Evolutionary conservation across 495 filamentous ascomycete species (phyloP).

Genomic region (Hypomontagnella submonticulosa): DNA sequence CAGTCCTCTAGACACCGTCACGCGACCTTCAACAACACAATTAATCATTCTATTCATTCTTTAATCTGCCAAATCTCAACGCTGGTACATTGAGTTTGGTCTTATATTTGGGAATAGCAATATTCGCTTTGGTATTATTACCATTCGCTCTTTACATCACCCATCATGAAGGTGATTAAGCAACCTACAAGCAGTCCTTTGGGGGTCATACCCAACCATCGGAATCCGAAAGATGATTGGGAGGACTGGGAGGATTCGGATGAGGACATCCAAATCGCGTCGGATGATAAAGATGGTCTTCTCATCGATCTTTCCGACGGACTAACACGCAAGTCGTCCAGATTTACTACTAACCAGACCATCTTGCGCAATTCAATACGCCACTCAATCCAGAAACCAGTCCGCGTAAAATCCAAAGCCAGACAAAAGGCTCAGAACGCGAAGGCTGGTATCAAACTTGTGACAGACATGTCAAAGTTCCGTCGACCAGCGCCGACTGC

Average conservation of each 20-base stretch:
- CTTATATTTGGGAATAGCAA: conserved; percentile 7
- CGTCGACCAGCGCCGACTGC: conserved; percentile 26
- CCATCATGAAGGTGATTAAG: conserved; percentile 36
- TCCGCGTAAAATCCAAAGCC: conserved; percentile 58
- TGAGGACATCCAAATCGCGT: conserved; percentile 48
- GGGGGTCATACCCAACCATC: background rate
- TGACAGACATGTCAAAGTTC: conserved; percentile 66
- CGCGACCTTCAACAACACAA: background rate
- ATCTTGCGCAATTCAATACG: conserved; percentile 36
- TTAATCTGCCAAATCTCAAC: conserved; percentile 27
- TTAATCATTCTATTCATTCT: conserved; percentile 14
- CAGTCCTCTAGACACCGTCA: conserved; percentile 9
- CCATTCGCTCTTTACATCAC: conserved; percentile 13
- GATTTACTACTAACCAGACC: conserved; percentile 24
- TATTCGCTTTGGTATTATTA: conserved; percentile 9
- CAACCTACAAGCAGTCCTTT: conserved; percentile 34
- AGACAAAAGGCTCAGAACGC: conserved; percentile 67
- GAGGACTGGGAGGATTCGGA: conserved; percentile 64
- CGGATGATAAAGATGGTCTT: conserved; percentile 39
- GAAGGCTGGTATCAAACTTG: conserved; percentile 71
- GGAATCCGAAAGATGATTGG: conserved; percentile 38
- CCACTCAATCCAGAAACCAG: conserved; percentile 39
- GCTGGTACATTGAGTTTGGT: conserved; percentile 46
- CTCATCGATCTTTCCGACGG: conserved; percentile 43
- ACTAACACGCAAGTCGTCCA: conserved; percentile 24